Evolutionary conservation across 1,284 basidiomycete genomes (phyloP).

Genomic region (Rhodotorula sp.): DNA sequence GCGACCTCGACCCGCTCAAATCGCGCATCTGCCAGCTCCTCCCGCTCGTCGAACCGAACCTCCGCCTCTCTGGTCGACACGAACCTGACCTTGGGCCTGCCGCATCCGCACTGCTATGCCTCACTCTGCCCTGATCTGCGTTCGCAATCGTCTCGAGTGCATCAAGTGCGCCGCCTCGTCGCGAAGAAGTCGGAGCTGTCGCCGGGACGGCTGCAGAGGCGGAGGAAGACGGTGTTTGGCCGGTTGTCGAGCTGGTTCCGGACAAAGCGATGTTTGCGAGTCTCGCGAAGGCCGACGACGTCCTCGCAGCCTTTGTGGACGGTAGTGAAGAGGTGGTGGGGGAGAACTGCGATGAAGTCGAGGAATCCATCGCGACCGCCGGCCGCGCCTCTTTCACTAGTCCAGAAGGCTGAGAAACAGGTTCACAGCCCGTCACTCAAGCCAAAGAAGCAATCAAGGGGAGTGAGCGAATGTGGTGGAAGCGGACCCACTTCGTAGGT

Average conservation of each 20-base stretch:
- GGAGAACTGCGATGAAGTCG: no score
- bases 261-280: constrained; percentile 20
- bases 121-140: constrained; percentile 4
- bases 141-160: constrained; percentile 24
- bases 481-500: no score
- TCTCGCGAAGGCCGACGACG: constrained; percentile 12
- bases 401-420: no score
- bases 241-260: constrained; percentile 2
- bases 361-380: no score
- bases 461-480: no score
- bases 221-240: constrained; percentile 3
- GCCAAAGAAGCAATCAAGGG: no score
- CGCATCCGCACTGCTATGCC: constrained; percentile 2
- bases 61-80: background rate
- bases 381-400: no score
- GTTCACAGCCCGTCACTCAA: no score
- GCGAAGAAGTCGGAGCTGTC: background rate
- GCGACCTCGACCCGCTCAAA: constrained; percentile 19
- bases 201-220: background rate
- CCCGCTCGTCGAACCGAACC: background rate
- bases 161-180: constrained; percentile 12
- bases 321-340: background rate
- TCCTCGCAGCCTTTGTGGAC: background rate
- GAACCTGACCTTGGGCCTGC: no score
- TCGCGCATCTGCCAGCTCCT: constrained; percentile 13